Percentiles rank a stretch among this genome's conserved stretches.
Conservation (phyloP, 1,139 yeast genomes). For the Geotrichum reessii region DNA sequence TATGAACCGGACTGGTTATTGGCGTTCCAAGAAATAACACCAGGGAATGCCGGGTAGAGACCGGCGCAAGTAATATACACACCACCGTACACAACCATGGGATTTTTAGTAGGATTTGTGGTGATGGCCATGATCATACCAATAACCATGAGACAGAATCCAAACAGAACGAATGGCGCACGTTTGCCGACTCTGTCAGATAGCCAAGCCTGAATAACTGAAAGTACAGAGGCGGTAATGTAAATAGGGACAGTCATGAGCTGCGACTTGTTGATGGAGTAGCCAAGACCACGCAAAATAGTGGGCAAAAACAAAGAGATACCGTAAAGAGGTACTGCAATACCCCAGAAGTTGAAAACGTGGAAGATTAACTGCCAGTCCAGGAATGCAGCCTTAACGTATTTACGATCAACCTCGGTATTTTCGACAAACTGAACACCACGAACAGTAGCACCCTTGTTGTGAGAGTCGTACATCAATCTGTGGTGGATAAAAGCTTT, state of each 20-base stretch:
- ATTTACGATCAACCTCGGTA: constrained; percentile 16
- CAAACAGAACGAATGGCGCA: constrained; percentile 35
- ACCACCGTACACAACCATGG: constrained; percentile 33
- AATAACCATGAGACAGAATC: constrained; percentile 29
- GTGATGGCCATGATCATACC: constrained; percentile 36
- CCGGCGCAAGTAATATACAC: constrained; percentile 37
- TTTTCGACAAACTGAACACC: constrained; percentile 11
- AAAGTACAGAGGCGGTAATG: constrained; percentile 33
- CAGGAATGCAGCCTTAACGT: constrained; percentile 30
- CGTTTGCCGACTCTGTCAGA: constrained; percentile 34
- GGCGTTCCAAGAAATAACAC: constrained; percentile 38
- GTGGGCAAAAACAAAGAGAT: constrained; percentile 34
- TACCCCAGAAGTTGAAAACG: constrained; percentile 21
- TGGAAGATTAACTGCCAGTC: constrained; percentile 33
- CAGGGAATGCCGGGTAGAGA: constrained; percentile 37
- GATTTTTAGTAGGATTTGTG: constrained; percentile 11
- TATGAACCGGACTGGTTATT: constrained; percentile 37
- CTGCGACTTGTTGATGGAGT: constrained; percentile 28
- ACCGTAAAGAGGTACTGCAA: constrained; percentile 28
- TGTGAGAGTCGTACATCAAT: constrained; percentile 30
- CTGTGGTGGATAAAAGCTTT: constrained; percentile 44
- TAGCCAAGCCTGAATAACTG: constrained; percentile 33
- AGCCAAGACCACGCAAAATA: constrained; percentile 34
- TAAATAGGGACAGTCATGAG: constrained; percentile 37
- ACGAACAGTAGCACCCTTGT: background rate